Base-by-base conservation (phyloP, 345 rosid genomes). In the Excoecaria cochinchinensis region DNA sequence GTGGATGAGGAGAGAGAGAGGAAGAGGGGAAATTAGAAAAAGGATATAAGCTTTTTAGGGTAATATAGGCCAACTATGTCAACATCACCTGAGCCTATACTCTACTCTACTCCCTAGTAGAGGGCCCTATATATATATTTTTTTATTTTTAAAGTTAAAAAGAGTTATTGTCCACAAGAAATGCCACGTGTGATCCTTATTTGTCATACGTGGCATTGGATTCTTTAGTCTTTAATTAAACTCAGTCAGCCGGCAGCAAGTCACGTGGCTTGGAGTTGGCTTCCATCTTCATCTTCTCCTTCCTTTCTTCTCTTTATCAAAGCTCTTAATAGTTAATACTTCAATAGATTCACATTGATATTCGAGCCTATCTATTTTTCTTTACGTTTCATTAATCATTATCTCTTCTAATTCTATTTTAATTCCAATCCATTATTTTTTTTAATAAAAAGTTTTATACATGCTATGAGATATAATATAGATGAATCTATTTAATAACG, bases 111-210 rank as follows among this genome's bases (percentile, higher is more conserved):
- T n/a, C n/a, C n/a, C 31, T 31, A 31, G 31, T 31, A 31, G 31
- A 31, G 31, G 31, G 31, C 5, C 16, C 2, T 60, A 38, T 15
- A 5, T 61, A 25, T 61, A 5, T 6, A 39, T 25, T 5, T 0
- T 3, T 24, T 42, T 51, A 57, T 58, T 60, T 46, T 25, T 39
- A 13, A 81, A 72, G 77, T 71, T 77, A 77, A 71, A 74, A 47
- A 6, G 38, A 56, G 19, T 9, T 22, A 15, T 52, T 11, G 36
- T 71, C 56, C 56, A 38, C 17, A n/a, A n/a, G 67, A 52, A 19
- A 24, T 68, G 79, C 67, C 67, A 60, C 74, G 62, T 60, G 40
- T 36, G 8, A 42, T 12, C 16, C 38, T 24, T 1, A 8, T 8
- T n/a, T 14, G 6, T 46, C 64, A 17, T 13, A 57, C 67, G 72